These are phyloP conservation scores for Candida incommunis DNA, from an alignment of 805 yeast genomes.

Conservation along the genomic window DNA sequence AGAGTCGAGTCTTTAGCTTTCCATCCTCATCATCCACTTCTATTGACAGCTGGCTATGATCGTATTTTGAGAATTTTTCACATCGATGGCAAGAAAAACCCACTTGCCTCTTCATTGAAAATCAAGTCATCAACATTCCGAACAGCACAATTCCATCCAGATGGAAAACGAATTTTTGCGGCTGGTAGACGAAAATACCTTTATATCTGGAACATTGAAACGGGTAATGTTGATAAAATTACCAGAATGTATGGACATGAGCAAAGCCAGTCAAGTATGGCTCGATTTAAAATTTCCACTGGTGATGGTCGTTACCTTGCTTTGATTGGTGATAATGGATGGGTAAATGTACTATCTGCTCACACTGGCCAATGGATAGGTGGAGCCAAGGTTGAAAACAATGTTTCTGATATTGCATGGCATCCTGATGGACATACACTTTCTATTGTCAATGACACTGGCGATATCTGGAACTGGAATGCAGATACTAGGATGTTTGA, in stretches of 20 bases:
- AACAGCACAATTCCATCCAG: conserved; percentile 51
- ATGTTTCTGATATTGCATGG: conserved; percentile 69
- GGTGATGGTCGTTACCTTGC: conserved; percentile 62
- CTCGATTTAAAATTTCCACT: conserved; percentile 57
- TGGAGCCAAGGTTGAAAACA: conserved; percentile 84
- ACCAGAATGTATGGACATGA: conserved; percentile 89
- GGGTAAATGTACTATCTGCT: conserved; percentile 73
- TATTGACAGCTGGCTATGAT: conserved; percentile 88
- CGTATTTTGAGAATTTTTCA: conserved; percentile 76
- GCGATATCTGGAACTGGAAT: conserved; percentile 84
- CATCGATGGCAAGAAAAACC: conserved; percentile 75
- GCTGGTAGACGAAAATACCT: conserved; percentile 87
- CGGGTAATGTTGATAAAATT: conserved; percentile 68
- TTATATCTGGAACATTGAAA: conserved; percentile 80
- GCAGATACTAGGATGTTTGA: conserved; percentile 34
- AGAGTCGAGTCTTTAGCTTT: conserved; percentile 79
- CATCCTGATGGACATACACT: conserved; percentile 30
- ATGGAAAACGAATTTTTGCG: conserved; percentile 46
- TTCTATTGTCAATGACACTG: conserved; percentile 55
- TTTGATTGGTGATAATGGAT: conserved; percentile 73
- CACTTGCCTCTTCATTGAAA: conserved; percentile 69
- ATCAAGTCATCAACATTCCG: conserved; percentile 69
- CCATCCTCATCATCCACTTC: conserved; percentile 72
- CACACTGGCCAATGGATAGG: conserved; percentile 72
- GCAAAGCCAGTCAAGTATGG: conserved; percentile 70